Conservation (phyloP, 2,329 filamentous ascomycete genomes). For the Orbilia brochopaga region DNA sequence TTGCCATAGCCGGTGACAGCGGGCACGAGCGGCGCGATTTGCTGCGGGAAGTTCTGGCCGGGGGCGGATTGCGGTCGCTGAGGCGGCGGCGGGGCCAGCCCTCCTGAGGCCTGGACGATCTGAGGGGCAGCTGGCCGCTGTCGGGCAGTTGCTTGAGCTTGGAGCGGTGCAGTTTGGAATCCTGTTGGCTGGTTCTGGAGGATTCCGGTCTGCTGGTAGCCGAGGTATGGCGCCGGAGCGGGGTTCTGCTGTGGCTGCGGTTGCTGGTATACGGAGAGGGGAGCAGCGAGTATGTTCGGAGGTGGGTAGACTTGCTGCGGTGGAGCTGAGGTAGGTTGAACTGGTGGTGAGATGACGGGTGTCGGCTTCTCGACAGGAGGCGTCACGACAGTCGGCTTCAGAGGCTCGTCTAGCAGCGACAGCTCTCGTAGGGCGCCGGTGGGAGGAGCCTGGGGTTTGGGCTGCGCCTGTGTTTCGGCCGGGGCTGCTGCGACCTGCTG, state of each 20-base stretch:
- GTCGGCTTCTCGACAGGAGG: slow-evolving; percentile 57
- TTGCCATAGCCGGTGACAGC: slow-evolving; percentile 32
- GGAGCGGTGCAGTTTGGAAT: slow-evolving; percentile 58
- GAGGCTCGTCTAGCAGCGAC: slow-evolving; percentile 67
- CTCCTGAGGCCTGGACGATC: slow-evolving; percentile 64
- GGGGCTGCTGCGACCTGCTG: slow-evolving; percentile 55
- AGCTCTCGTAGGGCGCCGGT: slow-evolving; percentile 75
- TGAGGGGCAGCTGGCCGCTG: slow-evolving; percentile 76
- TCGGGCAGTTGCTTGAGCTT: slow-evolving; percentile 63
- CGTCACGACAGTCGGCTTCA: slow-evolving; percentile 64
- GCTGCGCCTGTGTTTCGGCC: slow-evolving; percentile 58
- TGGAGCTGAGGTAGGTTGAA: slow-evolving; percentile 60
- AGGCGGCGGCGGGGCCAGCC: slow-evolving; percentile 75
- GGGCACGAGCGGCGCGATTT: slow-evolving; percentile 58
- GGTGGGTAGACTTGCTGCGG: slow-evolving; percentile 56
- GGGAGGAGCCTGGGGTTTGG: slow-evolving; percentile 64
- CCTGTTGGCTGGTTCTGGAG: slow-evolving; percentile 59
- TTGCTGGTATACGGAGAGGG: slow-evolving; percentile 53
- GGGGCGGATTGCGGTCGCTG: slow-evolving; percentile 86
- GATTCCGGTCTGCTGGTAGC: slow-evolving; percentile 61
- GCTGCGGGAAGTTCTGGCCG: slow-evolving; percentile 64
- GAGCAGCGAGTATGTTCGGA: slow-evolving; percentile 54
- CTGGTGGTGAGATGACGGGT: slow-evolving; percentile 64
- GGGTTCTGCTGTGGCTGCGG: slow-evolving; percentile 56
- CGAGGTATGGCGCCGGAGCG: slow-evolving; percentile 58